phyloP scores from a whole-genome alignment of 192 early-diverging fungal genomes.

The Rhizophlyctis rosea region DNA sequence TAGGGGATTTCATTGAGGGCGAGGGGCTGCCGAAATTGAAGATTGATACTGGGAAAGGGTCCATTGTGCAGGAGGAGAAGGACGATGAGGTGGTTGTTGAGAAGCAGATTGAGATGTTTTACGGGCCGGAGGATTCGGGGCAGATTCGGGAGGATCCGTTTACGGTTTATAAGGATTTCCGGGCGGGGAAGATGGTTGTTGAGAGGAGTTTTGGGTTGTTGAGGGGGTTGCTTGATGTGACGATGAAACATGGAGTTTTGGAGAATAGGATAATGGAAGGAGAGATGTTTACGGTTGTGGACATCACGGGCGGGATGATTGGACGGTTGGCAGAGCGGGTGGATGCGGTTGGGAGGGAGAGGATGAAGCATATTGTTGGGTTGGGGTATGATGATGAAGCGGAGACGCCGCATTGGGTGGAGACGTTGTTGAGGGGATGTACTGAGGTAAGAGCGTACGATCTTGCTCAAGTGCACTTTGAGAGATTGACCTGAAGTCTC shows the following conservation, averaged over 20 bases:
- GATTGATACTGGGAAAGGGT: neutral
- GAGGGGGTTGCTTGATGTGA: neutral
- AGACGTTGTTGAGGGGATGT: no score
- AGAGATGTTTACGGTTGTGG: neutral
- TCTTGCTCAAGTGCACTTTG: no score
- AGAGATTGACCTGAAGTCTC: no score
- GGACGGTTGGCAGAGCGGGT: neutral
- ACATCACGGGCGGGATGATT: neutral
- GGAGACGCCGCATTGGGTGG: no score
- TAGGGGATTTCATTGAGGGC: neutral
- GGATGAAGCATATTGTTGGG: no score
- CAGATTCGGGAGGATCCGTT: neutral
- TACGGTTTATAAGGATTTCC: neutral
- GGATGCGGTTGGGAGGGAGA: neutral
- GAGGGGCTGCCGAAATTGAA: neutral
- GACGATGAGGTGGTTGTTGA: no score
- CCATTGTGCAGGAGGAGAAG: no score
- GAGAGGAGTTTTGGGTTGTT: neutral
- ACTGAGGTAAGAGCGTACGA: no score
- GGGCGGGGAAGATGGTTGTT: neutral
- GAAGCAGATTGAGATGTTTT: neutral
- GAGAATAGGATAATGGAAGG: neutral
- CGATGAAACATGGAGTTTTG: neutral
- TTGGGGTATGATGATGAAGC: no score
- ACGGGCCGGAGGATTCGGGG: neutral